Percentiles rank a stretch among this genome's conserved stretches.
phyloP scores from a whole-genome alignment of 371 early-diverging fungal genomes.

The Mortierella sp. region DNA sequence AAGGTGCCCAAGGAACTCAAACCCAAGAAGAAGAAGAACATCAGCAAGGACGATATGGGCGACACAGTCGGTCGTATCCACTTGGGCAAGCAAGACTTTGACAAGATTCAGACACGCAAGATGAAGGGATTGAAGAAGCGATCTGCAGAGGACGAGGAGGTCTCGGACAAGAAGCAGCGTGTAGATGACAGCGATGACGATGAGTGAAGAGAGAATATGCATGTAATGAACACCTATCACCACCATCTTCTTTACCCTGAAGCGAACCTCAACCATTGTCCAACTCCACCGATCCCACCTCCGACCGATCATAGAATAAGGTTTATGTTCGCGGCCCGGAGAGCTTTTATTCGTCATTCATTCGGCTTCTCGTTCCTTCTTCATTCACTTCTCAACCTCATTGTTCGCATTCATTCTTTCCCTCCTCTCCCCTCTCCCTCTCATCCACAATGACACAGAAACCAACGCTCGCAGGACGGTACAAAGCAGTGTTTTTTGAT shows the following conservation, averaged over 20 bases:
- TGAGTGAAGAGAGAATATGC: constrained; percentile 19
- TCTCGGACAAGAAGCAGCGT: constrained; percentile 61
- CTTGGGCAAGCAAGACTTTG: constrained; percentile 90
- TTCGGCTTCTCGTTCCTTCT: no score
- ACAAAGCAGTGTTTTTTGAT: constrained; percentile 80
- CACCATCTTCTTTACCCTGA: no score
- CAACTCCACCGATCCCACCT: no score
- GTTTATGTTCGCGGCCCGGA: no score
- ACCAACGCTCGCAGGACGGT: not conserved
- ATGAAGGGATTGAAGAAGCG: constrained; percentile 96
- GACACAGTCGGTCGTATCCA: constrained; percentile 94
- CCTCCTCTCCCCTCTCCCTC: not conserved
- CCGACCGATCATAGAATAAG: no score
- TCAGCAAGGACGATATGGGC: constrained; percentile 87
- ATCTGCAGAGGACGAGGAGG: constrained; percentile 59
- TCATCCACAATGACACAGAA: not conserved
- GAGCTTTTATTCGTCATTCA: no score
- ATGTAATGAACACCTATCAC: no score
- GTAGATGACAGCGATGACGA: constrained; percentile 56
- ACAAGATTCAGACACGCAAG: constrained; percentile 95
- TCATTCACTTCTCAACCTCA: not conserved
- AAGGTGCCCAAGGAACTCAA: constrained; percentile 89
- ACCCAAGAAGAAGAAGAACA: constrained; percentile 94
- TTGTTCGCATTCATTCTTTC: not conserved
- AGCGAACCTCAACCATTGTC: no score